These are phyloP conservation scores for Lipomyces sp. DNA, from an alignment of 805 yeast genomes.

Conservation along the genomic window DNA sequence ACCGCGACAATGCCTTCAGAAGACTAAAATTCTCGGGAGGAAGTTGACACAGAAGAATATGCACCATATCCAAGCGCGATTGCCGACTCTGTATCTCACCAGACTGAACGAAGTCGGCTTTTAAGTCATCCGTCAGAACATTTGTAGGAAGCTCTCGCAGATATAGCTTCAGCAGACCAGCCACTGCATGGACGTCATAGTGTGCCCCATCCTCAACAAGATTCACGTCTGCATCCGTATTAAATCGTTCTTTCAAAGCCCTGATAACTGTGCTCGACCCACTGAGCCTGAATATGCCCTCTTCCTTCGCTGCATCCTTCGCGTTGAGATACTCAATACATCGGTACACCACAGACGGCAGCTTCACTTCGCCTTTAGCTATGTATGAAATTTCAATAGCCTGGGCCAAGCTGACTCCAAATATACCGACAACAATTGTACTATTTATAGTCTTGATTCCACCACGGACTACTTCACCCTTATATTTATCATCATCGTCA, in stretches of 20 bases:
- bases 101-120: constrained; percentile 49
- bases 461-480: constrained; percentile 28
- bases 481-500: constrained; percentile 23
- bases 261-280: constrained; percentile 83
- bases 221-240: constrained; percentile 69
- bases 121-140: constrained; percentile 63
- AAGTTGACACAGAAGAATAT: constrained; percentile 48
- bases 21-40: constrained; percentile 64
- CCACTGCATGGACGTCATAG: constrained; percentile 78
- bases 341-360: constrained; percentile 78
- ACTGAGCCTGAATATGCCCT: constrained; percentile 88
- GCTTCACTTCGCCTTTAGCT: constrained; percentile 37
- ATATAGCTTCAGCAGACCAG: constrained; percentile 83
- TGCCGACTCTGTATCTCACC: constrained; percentile 42
- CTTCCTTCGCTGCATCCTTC: constrained; percentile 77
- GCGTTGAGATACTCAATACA: constrained; percentile 70
- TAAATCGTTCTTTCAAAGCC: constrained; percentile 69
- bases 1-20: constrained; percentile 67
- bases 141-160: constrained; percentile 75
- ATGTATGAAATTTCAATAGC: constrained; percentile 32
- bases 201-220: constrained; percentile 47
- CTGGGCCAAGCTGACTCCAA: constrained; percentile 32
- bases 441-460: constrained; percentile 25
- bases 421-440: constrained; percentile 20
- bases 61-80: constrained; percentile 41